Evolutionary conservation across 2,329 filamentous ascomycete genomes (phyloP).

Genomic region (Aspergillus luchuensis): DNA sequence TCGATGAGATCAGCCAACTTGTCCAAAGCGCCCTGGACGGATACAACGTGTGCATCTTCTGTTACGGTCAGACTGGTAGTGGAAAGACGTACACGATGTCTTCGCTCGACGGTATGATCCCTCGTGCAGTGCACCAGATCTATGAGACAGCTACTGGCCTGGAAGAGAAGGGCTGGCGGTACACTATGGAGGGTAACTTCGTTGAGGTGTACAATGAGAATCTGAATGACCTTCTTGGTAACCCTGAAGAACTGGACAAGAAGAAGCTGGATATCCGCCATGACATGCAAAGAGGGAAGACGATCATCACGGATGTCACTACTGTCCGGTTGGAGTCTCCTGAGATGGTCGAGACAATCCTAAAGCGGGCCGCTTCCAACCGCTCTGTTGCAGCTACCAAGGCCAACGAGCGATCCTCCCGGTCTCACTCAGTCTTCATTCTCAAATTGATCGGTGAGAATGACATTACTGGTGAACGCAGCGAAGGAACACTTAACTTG

Average conservation of each 20-base stretch:
- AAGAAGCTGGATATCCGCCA: slow-evolving; percentile 89
- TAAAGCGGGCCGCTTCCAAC: slow-evolving; percentile 79
- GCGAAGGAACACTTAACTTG: slow-evolving; percentile 90
- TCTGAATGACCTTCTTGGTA: slow-evolving; percentile 82
- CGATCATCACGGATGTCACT: slow-evolving; percentile 76
- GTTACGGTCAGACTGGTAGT: slow-evolving; percentile 95
- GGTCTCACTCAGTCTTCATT: slow-evolving; percentile 95
- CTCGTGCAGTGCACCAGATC: slow-evolving; percentile 87
- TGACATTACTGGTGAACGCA: slow-evolving; percentile 74
- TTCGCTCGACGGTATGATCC: slow-evolving; percentile 88
- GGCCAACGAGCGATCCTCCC: slow-evolving; percentile 90
- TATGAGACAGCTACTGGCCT: slow-evolving; percentile 83
- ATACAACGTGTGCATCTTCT: slow-evolving; percentile 99
- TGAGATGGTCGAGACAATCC: slow-evolving; percentile 74
- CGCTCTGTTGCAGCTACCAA: slow-evolving; percentile 95
- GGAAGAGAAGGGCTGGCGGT: slow-evolving; percentile 89
- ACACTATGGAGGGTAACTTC: slow-evolving; percentile 92
- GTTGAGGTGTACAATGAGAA: slow-evolving; percentile 99
- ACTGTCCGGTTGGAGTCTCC: slow-evolving; percentile 77
- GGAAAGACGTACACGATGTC: slow-evolving; percentile 99
- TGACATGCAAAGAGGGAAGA: slow-evolving; percentile 78
- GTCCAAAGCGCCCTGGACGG: slow-evolving; percentile 95
- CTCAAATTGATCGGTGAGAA: slow-evolving; percentile 70
- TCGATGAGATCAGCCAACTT: slow-evolving; percentile 93
- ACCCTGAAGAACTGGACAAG: slow-evolving; percentile 70